Conservation (phyloP, 2,329 filamentous ascomycete species). For the Aschersonia sp. region DNA sequence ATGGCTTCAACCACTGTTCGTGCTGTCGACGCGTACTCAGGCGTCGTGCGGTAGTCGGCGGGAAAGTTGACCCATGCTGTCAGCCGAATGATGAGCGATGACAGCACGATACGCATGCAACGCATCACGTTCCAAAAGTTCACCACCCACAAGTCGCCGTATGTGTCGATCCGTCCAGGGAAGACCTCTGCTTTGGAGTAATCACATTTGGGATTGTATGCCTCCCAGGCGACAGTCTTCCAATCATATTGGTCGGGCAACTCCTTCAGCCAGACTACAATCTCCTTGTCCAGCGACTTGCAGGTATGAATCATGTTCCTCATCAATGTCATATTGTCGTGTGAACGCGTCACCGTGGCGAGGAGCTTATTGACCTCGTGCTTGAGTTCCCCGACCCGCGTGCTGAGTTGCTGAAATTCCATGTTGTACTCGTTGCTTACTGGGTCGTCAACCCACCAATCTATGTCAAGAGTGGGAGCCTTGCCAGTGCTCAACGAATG, state of each 20-base stretch:
- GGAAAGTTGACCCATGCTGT: conserved; percentile 45
- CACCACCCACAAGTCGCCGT: conserved; percentile 42
- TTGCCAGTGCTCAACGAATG: conserved; percentile 38
- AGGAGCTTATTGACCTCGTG: conserved; percentile 36
- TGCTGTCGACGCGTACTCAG: conserved; percentile 41
- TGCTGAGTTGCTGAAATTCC: conserved; percentile 32
- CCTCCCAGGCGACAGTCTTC: conserved; percentile 40
- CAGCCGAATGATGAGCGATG: conserved; percentile 39
- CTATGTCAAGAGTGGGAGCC: conserved; percentile 32
- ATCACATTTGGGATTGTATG: conserved; percentile 33
- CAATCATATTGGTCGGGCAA: conserved; percentile 33
- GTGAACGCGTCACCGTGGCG: conserved; percentile 26
- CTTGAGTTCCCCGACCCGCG: conserved; percentile 37
- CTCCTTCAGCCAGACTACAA: conserved; percentile 31
- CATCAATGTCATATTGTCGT: conserved; percentile 35
- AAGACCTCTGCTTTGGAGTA: conserved; percentile 38
- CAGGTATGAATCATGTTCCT: conserved; percentile 34
- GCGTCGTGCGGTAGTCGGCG: conserved; percentile 45
- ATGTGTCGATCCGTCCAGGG: conserved; percentile 45
- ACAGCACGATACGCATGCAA: conserved; percentile 36
- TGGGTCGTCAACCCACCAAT: conserved; percentile 43
- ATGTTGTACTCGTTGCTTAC: conserved; percentile 30
- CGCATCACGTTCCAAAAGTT: conserved; percentile 40
- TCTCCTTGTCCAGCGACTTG: conserved; percentile 35
- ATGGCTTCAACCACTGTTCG: conserved; percentile 35